phyloP scores from a whole-genome alignment of 2,329 filamentous ascomycete species.

The Cladosporium sp. region DNA sequence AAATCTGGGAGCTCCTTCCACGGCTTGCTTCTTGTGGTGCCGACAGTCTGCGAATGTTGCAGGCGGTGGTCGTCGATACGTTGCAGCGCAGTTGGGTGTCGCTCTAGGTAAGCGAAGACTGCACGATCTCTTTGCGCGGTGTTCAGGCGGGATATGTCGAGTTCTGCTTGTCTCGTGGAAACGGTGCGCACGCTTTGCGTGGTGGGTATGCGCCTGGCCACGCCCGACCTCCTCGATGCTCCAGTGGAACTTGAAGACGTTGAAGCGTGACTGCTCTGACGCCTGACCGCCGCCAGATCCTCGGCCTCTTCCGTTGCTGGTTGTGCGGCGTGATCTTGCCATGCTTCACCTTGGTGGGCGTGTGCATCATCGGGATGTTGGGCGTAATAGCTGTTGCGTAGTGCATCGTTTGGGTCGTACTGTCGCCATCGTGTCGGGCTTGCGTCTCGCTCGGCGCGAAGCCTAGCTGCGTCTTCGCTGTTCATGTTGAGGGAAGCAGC shows the following conservation, averaged over 20 bases:
- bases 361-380: slow-evolving; percentile 5
- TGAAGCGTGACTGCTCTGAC: slow-evolving; percentile 5
- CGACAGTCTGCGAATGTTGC: slow-evolving; percentile 73
- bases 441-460: slow-evolving; percentile 18
- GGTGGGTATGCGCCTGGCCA: slow-evolving; percentile 1
- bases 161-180: slow-evolving; percentile 13
- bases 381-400: slow-evolving; percentile 7
- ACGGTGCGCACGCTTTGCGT: slow-evolving; percentile 10
- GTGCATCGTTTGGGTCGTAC: slow-evolving; percentile 16
- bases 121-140: slow-evolving; percentile 46
- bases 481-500: slow-evolving; percentile 13
- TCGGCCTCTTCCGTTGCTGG: slow-evolving; percentile 16
- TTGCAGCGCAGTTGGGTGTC: slow-evolving; percentile 67
- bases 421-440: slow-evolving; percentile 17
- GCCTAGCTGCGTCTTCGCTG: slow-evolving; percentile 13
- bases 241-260: slow-evolving; percentile 1
- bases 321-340: neutral
- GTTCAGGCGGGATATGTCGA: slow-evolving; percentile 20
- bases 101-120: slow-evolving; percentile 54
- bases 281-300: neutral
- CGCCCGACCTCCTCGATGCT: slow-evolving; percentile 2
- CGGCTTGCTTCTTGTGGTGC: slow-evolving; percentile 36
- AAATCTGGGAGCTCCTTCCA: slow-evolving; percentile 64
- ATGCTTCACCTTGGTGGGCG: neutral
- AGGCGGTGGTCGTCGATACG: slow-evolving; percentile 70